A percentile compares a stretch with the other conserved stretches of the same genome.
These are phyloP conservation scores for Xylaria sp. DNA, from an alignment of 2,329 filamentous ascomycete genomes.

Conservation along the genomic window DNA sequence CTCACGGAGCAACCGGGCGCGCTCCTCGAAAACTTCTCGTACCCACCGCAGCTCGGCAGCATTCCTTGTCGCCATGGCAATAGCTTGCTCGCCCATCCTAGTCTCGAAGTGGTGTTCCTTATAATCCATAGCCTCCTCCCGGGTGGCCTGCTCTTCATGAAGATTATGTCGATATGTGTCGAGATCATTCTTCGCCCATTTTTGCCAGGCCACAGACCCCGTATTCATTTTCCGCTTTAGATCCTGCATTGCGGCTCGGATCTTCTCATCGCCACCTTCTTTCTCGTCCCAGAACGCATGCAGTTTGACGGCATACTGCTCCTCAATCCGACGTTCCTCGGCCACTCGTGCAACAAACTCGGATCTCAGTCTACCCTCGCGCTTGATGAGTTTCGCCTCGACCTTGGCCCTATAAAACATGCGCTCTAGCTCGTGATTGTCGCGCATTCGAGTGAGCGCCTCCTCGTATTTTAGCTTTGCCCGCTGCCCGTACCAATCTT, in stretches of 20 bases:
- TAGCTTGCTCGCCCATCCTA: conserved; percentile 29
- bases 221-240: conserved; percentile 40
- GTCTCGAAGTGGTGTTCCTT: conserved; percentile 31
- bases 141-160: conserved; percentile 37
- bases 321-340: conserved; percentile 41
- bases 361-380: conserved; percentile 33
- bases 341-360: conserved; percentile 40
- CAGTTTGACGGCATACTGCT: conserved; percentile 39
- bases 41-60: conserved; percentile 46
- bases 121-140: conserved; percentile 41
- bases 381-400: conserved; percentile 30
- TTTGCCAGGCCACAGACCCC: conserved; percentile 37
- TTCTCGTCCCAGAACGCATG: conserved; percentile 36
- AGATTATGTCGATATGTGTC: conserved; percentile 33
- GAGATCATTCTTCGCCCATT: conserved; percentile 39
- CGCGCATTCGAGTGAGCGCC: conserved; percentile 30
- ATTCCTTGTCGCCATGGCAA: conserved; percentile 31
- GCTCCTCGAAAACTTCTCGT: conserved; percentile 40
- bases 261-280: conserved; percentile 27
- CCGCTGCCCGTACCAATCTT: conserved; percentile 13
- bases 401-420: conserved; percentile 27
- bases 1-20: conserved; percentile 38
- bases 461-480: conserved; percentile 24
- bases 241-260: conserved; percentile 32
- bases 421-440: conserved; percentile 33